Percentiles rank a stretch among this genome's conserved stretches.
Conservation (phyloP, 179 eudicot genomes). For the Silene noctiflora region DNA sequence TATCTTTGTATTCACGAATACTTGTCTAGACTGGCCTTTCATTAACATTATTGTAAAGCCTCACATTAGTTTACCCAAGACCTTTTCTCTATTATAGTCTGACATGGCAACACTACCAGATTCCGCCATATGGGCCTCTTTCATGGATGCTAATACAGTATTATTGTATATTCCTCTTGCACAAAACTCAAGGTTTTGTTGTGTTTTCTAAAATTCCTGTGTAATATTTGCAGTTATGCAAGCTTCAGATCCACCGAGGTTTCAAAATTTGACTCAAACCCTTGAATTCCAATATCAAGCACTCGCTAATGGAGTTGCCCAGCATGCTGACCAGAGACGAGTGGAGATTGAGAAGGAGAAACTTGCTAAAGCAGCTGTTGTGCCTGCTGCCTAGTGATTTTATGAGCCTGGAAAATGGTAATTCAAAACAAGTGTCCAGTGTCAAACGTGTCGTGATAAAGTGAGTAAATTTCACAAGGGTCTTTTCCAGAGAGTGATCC, state of each 20-base stretch:
- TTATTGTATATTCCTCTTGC: background rate
- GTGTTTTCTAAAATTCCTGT: background rate
- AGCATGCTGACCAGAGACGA: constrained; percentile 89
- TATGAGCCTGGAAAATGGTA: background rate
- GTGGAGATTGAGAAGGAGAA: constrained; percentile 80
- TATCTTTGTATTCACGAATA: too few species aligned
- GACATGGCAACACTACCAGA: too few species aligned
- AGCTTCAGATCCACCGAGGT: constrained; percentile 76
- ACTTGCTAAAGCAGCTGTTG: constrained; percentile 60
- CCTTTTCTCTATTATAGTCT: too few species aligned
- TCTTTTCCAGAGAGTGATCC: background rate
- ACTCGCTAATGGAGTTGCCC: constrained; percentile 82
- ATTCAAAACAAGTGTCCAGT: constrained; percentile 15
- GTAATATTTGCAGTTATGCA: constrained; percentile 50
- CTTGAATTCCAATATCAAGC: constrained; percentile 88
- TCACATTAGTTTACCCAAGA: too few species aligned
- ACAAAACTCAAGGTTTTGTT: background rate
- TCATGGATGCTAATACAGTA: too few species aligned
- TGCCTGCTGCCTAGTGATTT: constrained; percentile 26
- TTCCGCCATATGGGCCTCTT: too few species aligned
- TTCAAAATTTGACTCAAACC: constrained; percentile 71
- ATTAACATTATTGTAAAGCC: too few species aligned
- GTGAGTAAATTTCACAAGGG: constrained; percentile 4
- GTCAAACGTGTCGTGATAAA: constrained; percentile 1
- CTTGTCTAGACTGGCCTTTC: too few species aligned